Evolutionary conservation across 1,139 yeast genomes (phyloP).

Genomic region (Hyphopichia burtonii): DNA sequence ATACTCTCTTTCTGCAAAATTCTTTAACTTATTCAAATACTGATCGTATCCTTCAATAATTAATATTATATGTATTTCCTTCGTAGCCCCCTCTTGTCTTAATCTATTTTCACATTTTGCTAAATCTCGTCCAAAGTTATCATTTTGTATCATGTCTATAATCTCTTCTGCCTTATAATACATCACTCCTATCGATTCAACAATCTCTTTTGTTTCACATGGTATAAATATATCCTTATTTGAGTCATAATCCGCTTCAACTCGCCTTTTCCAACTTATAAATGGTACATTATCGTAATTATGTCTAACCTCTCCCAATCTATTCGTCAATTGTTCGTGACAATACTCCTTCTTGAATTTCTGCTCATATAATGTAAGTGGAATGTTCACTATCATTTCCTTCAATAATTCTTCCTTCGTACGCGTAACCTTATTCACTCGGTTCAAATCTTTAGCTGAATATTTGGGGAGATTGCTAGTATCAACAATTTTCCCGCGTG

Average conservation of each 20-base stretch:
- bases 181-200: slow-evolving; percentile 45
- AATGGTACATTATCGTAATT: slow-evolving; percentile 20
- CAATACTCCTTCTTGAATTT: slow-evolving; percentile 13
- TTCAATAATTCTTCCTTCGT: slow-evolving; percentile 49
- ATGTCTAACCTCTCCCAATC: slow-evolving; percentile 11
- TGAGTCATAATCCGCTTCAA: slow-evolving; percentile 42
- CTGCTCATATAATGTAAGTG: slow-evolving; percentile 8
- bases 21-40: slow-evolving; percentile 41
- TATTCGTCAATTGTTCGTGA: slow-evolving; percentile 8
- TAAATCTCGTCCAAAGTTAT: slow-evolving; percentile 11
- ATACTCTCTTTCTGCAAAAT: slow-evolving; percentile 46
- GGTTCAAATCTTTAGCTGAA: slow-evolving; percentile 36
- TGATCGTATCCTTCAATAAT: slow-evolving; percentile 51
- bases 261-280: slow-evolving; percentile 36
- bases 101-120: background rate
- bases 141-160: slow-evolving; percentile 30
- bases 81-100: background rate
- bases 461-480: slow-evolving; percentile 8
- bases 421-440: slow-evolving; percentile 49
- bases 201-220: slow-evolving; percentile 32
- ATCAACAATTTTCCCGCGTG: slow-evolving; percentile 1
- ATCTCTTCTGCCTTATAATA: slow-evolving; percentile 49
- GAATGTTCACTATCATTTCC: slow-evolving; percentile 47
- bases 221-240: slow-evolving; percentile 56
- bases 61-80: slow-evolving; percentile 29